These are phyloP conservation scores for Suillus subalutaceus DNA, from an alignment of 768 basidiomycete genomes.

Conservation along the genomic window DNA sequence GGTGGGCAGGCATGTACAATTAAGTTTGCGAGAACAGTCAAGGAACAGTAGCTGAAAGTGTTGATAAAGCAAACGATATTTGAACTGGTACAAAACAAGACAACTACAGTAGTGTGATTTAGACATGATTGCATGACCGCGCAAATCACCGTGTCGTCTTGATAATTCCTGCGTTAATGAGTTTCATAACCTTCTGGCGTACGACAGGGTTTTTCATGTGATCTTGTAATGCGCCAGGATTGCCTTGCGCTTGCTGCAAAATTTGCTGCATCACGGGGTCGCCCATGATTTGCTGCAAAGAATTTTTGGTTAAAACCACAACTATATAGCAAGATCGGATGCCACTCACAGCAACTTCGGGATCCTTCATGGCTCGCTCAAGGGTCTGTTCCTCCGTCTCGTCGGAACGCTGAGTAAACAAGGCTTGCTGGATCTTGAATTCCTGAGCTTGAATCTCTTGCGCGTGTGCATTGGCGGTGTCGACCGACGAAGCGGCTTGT, in stretches of 20 bases:
- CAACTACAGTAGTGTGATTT: slow-evolving; percentile 6
- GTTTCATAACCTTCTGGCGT: slow-evolving; percentile 81
- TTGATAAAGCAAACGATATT: background rate
- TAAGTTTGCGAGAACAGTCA: background rate
- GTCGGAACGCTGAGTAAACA: slow-evolving; percentile 74
- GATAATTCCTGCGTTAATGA: slow-evolving; percentile 93
- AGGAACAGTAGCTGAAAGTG: background rate
- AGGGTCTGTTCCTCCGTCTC: slow-evolving; percentile 94
- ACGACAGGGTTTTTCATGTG: slow-evolving; percentile 94
- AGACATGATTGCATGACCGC: background rate
- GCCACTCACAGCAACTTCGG: slow-evolving; percentile 82
- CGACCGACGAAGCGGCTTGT: slow-evolving; percentile 76
- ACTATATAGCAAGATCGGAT: slow-evolving; percentile 4
- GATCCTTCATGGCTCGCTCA: slow-evolving; percentile 95
- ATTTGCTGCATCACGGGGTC: slow-evolving; percentile 96
- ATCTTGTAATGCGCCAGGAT: slow-evolving; percentile 88
- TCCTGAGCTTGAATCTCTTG: slow-evolving; percentile 83
- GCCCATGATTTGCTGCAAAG: slow-evolving; percentile 71
- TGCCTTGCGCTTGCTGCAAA: slow-evolving; percentile 88
- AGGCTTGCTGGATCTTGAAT: slow-evolving; percentile 77
- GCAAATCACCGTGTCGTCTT: slow-evolving; percentile 74
- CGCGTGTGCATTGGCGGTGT: slow-evolving; percentile 80
- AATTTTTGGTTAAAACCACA: slow-evolving; percentile 10
- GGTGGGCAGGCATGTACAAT: background rate
- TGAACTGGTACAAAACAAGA: background rate